Evolutionary conservation across 1,284 basidiomycete species (phyloP), one percentile per base, ranked within the genome.

Genomic region (Malassezia furfur): DNA sequence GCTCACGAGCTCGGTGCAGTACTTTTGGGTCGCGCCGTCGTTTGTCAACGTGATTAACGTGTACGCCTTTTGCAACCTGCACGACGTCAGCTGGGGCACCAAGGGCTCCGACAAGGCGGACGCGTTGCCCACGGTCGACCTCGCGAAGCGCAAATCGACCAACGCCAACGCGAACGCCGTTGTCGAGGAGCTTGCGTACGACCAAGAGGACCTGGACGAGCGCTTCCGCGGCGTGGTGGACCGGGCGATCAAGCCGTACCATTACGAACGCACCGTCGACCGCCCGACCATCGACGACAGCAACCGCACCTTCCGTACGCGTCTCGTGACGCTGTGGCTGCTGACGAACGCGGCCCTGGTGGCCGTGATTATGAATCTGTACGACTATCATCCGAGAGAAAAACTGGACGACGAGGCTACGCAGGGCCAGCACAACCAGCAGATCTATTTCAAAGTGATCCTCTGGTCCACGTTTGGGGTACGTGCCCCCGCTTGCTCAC

Each of bases 41-140:
- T 91, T 93, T 78, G 90, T 85, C 47, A 96, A 94, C 70, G 85
- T 94, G 28, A 81, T 96, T 62, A 94, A 94, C 76, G 88, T 93
- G 32, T 96, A 94, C 71, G 89, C 90, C 0, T 96, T 96, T 79
- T 94, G 90, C 68, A 74, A 74, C 59, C 50, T 74, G 59, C 69
- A 72, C 57, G 69, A 72, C 45, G 69, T 87, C 19, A 87, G 85
- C 32, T 90, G 89, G 90, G 89, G 90, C 77, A 94, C 90, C 10
- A 93, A 93, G 77, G 91, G 91, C 48, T 89, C 87, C 54, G 93
- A 96, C 78, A 91, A 93, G 75, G 90, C 84, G 0, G 91, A 96
- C 66, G 86, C 86, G 1, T 79, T 96, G n/a, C 93, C 91, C 0
- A 87, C 88, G 0, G 84, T 94, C 44, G 56, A 87, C 84, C 12